A percentile compares a stretch with the other conserved stretches of the same genome.
Conservation (phyloP, 352 stramenopile genomes). For the Pythium coloratum region DNA sequence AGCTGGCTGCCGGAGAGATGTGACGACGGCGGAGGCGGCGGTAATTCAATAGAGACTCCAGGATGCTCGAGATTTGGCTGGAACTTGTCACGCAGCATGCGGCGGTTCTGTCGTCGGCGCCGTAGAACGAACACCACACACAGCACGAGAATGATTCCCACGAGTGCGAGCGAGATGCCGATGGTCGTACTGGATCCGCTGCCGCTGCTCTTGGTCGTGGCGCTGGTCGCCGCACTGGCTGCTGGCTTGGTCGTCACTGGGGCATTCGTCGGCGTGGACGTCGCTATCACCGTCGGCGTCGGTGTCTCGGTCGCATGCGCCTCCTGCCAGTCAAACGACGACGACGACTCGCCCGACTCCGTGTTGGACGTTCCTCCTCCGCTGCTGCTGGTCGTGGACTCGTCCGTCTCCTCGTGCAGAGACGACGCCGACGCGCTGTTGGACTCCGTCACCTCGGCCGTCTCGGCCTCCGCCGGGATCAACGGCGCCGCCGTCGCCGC, state of each 20-base stretch:
- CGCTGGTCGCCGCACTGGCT: background rate
- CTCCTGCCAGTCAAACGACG: background rate
- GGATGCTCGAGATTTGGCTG: conserved; percentile 22
- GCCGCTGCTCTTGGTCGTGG: conserved; percentile 4
- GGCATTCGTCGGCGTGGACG: conserved; percentile 3
- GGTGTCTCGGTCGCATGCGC: background rate
- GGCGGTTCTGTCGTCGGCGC: background rate
- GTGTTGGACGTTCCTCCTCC: background rate
- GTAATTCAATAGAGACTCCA: conserved; percentile 26
- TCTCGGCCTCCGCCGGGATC: background rate
- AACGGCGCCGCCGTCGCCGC: background rate
- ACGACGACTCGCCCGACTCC: background rate
- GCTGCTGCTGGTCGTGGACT: background rate
- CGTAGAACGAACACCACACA: conserved; percentile 8
- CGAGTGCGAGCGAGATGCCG: conserved; percentile 17
- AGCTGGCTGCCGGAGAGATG: conserved; percentile 14
- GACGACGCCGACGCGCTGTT: background rate
- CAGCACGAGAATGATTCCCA: conserved; percentile 15
- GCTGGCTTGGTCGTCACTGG: conserved; percentile 6
- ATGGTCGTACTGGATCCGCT: conserved; percentile 1
- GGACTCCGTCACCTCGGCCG: background rate
- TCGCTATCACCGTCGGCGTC: background rate
- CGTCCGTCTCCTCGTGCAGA: background rate
- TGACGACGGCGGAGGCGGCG: conserved; percentile 20
- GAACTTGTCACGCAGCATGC: conserved; percentile 15